phyloP scores from a whole-genome alignment of 345 rosid species.

The Syzygium aqueum region DNA sequence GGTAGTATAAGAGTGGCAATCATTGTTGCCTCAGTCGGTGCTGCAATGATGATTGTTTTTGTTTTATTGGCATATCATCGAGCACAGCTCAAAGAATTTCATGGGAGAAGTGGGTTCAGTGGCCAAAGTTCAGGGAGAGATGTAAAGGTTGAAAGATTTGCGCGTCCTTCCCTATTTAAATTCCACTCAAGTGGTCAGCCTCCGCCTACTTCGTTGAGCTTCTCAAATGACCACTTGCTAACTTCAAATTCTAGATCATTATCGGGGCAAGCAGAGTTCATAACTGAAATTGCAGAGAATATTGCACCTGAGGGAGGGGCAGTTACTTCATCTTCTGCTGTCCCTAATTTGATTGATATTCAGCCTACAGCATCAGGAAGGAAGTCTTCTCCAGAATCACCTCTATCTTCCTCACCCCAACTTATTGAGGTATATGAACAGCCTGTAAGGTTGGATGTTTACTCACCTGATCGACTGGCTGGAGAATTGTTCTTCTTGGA shows the following conservation, averaged over 20 bases:
- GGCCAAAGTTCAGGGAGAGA: slow-evolving; percentile 37
- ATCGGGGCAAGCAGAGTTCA: slow-evolving; percentile 48
- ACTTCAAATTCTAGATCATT: slow-evolving; percentile 74
- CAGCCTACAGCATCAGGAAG: slow-evolving; percentile 54
- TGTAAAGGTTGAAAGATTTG: slow-evolving; percentile 46
- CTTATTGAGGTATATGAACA: slow-evolving; percentile 51
- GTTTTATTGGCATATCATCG: slow-evolving; percentile 66
- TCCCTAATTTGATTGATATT: slow-evolving; percentile 51
- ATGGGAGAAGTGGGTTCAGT: slow-evolving; percentile 38
- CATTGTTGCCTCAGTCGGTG: slow-evolving; percentile 63
- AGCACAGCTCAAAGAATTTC: slow-evolving; percentile 50
- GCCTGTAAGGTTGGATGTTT: slow-evolving; percentile 68
- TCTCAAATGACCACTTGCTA: slow-evolving; percentile 88
- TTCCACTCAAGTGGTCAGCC: slow-evolving; percentile 49
- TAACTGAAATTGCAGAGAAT: slow-evolving; percentile 55
- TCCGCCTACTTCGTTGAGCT: slow-evolving; percentile 60
- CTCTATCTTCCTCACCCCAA: slow-evolving; percentile 68
- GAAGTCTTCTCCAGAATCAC: slow-evolving; percentile 72
- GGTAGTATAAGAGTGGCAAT: slow-evolving; percentile 47
- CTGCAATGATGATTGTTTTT: slow-evolving; percentile 52
- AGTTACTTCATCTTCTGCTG: slow-evolving; percentile 22
- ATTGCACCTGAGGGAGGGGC: slow-evolving; percentile 15
- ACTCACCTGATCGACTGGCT: slow-evolving; percentile 90
- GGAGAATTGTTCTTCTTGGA: slow-evolving; percentile 86
- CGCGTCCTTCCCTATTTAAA: slow-evolving; percentile 58